A percentile compares a stretch with the other conserved stretches of the same genome.
These are phyloP conservation scores for Comarum palustre DNA, from an alignment of 306 rosid species.

Conservation along the genomic window DNA sequence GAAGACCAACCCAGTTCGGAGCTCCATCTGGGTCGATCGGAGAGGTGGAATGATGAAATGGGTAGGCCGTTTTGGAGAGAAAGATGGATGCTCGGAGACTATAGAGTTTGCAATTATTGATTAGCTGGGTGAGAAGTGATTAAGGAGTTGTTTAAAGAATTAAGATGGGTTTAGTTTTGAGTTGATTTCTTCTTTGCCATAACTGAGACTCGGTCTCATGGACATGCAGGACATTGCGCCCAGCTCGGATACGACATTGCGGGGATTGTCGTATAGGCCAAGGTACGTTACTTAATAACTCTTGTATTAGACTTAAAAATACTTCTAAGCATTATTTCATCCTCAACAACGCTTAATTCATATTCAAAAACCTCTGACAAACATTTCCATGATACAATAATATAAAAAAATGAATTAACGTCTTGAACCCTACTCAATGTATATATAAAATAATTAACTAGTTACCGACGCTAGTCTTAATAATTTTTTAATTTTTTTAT, in stretches of 20 bases:
- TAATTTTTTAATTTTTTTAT: neutral
- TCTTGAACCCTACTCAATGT: neutral
- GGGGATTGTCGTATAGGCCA: neutral
- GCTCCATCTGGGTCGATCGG: conserved; percentile 40
- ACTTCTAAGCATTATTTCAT: neutral
- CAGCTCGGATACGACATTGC: neutral
- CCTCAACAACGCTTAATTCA: neutral
- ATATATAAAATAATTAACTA: neutral
- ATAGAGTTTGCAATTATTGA: neutral
- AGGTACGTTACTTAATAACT: too few species aligned
- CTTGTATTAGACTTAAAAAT: neutral
- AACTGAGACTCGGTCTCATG: neutral
- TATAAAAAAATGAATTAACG: too few species aligned
- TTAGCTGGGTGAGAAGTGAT: neutral
- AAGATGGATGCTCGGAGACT: neutral
- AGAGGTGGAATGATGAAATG: conserved; percentile 1
- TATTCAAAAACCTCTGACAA: neutral
- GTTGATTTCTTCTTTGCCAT: neutral
- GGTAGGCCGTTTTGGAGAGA: conserved; percentile 2
- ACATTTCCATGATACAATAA: neutral
- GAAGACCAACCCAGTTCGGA: conserved; percentile 23
- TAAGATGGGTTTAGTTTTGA: neutral
- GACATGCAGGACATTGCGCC: neutral
- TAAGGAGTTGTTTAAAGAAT: neutral
- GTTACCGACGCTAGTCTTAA: too few species aligned